Conservation (phyloP, 805 yeast genomes). For the Vanderwaltozyma tropicalis region DNA sequence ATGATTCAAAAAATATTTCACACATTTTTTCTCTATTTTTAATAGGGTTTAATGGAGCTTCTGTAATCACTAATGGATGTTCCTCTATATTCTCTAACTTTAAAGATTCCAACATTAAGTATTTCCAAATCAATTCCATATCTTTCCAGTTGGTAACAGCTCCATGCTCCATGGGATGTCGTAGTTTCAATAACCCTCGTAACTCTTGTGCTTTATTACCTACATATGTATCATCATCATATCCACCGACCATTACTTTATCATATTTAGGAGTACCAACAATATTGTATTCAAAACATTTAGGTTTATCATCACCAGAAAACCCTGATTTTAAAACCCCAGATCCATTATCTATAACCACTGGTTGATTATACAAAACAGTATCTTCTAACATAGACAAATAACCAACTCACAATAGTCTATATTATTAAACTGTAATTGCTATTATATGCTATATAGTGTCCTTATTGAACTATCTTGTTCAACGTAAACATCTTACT, state of each 20-base stretch:
- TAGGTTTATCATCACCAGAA: conserved; percentile 84
- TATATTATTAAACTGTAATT: too few relatives aligned
- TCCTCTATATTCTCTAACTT: conserved; percentile 53
- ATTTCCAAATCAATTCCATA: conserved; percentile 74
- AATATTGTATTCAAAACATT: conserved; percentile 48
- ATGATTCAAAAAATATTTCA: conserved; percentile 85
- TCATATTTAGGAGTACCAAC: conserved; percentile 80
- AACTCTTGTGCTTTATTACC: conserved; percentile 67
- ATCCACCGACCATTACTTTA: conserved; percentile 60
- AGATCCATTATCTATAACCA: conserved; percentile 77
- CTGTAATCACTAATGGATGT: conserved; percentile 81
- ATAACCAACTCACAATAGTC: background rate
- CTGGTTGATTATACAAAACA: conserved; percentile 51
- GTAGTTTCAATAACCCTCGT: conserved; percentile 63
- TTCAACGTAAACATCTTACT: too few relatives aligned
- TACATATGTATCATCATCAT: conserved; percentile 56
- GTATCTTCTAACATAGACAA: background rate
- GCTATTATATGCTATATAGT: background rate
- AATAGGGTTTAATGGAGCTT: conserved; percentile 78
- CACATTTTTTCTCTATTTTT: conserved; percentile 87
- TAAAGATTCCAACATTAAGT: conserved; percentile 48
- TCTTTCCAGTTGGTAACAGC: conserved; percentile 73
- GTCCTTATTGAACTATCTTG: background rate
- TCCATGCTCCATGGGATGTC: conserved; percentile 75
- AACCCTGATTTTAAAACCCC: conserved; percentile 82